These are phyloP conservation scores for Globisporangium cederbergense DNA, from an alignment of 352 stramenopile genomes.

Conservation along the genomic window DNA sequence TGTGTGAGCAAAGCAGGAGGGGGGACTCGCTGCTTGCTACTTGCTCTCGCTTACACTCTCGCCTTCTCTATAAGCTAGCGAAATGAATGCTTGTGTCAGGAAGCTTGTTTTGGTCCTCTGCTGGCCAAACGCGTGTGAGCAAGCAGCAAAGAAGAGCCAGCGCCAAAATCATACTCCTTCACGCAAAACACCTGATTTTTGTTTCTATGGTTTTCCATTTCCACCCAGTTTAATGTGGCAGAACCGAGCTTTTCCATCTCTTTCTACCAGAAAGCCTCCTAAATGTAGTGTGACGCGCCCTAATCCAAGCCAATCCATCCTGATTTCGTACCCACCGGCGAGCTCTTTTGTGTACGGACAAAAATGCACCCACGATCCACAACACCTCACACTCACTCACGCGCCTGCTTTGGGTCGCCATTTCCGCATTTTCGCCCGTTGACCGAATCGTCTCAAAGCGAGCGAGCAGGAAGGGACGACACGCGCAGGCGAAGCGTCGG, in stretches of 20 bases:
- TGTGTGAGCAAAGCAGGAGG: too few species aligned
- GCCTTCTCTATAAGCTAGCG: too few species aligned
- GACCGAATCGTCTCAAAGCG: background rate
- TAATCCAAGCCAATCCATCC: background rate
- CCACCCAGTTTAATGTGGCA: slow-evolving; percentile 1
- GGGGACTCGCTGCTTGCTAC: too few species aligned
- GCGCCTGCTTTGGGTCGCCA: background rate
- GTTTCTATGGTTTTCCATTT: background rate
- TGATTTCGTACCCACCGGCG: slow-evolving; percentile 10
- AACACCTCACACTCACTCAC: background rate
- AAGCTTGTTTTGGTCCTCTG: too few species aligned
- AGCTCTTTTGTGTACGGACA: slow-evolving; percentile 1
- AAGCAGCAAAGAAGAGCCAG: too few species aligned
- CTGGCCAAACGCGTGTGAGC: too few species aligned
- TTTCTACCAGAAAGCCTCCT: background rate
- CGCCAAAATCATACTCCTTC: too few species aligned
- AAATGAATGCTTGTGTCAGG: too few species aligned
- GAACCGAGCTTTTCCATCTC: background rate
- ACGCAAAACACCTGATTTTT: slow-evolving; percentile 6
- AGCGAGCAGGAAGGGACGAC: background rate
- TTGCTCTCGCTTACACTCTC: too few species aligned
- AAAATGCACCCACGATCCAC: slow-evolving; percentile 6
- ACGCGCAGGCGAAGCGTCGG: slow-evolving; percentile 1
- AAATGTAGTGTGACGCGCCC: background rate
- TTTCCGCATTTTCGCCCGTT: background rate